Percentiles rank a stretch among this genome's conserved stretches.
Conservation (phyloP, 2,329 filamentous ascomycete species). For the Allantophomopsis lycopodina region DNA sequence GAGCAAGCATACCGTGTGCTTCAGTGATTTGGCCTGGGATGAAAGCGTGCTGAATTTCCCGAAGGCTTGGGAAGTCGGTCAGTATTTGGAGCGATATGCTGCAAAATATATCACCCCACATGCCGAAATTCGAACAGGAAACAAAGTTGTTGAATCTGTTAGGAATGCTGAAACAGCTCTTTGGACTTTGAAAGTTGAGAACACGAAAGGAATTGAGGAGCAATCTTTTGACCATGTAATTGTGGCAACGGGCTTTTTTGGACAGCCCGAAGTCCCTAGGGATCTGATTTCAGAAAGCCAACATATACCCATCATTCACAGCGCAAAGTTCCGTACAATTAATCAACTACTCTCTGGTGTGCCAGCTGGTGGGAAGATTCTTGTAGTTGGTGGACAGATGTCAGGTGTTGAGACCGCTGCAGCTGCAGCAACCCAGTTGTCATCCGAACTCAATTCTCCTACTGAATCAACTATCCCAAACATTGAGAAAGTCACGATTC, state of each 20-base stretch:
- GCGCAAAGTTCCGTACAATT: slow-evolving; percentile 48
- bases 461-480: slow-evolving; percentile 6
- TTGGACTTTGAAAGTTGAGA: not conserved
- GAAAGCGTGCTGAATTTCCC: slow-evolving; percentile 50
- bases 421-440: slow-evolving; percentile 58
- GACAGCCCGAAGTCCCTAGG: slow-evolving; percentile 38
- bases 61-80: slow-evolving; percentile 62
- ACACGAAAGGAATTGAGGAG: not conserved
- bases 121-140: slow-evolving; percentile 10
- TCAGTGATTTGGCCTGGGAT: slow-evolving; percentile 61
- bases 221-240: slow-evolving; percentile 54
- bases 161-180: not conserved
- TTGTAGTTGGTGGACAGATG: slow-evolving; percentile 71
- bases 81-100: slow-evolving; percentile 53
- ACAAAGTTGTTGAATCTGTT: slow-evolving; percentile 8
- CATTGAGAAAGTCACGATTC: slow-evolving; percentile 33
- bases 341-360: slow-evolving; percentile 14
- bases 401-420: slow-evolving; percentile 68
- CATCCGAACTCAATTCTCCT: slow-evolving; percentile 43
- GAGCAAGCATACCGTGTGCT: slow-evolving; percentile 62
- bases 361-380: slow-evolving; percentile 40
- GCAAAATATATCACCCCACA: slow-evolving; percentile 34
- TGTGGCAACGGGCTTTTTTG: slow-evolving; percentile 67
- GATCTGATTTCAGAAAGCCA: slow-evolving; percentile 16
- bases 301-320: slow-evolving; percentile 47